Base-by-base conservation (phyloP, 2,329 filamentous ascomycete genomes). In the Penicillium frequentans region DNA sequence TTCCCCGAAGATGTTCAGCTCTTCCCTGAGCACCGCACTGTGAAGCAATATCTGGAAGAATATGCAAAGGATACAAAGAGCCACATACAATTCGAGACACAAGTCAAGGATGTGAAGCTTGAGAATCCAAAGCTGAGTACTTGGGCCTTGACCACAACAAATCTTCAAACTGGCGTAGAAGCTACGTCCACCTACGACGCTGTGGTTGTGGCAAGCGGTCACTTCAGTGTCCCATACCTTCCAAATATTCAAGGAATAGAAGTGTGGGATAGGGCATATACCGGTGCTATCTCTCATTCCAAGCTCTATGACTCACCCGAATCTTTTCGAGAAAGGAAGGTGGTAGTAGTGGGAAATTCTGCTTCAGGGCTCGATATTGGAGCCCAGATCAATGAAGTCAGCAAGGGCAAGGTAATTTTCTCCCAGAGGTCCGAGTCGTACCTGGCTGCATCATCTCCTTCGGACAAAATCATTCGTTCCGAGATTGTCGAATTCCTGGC, bases 361-460 rank as follows among this genome's bases (percentile, higher is more conserved):
- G 89, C 92, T 0, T 96, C 91, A 0, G 93, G 91, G 0, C 76
- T 91, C 16, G 93, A 98, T 68, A 91, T 98, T 65, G 88, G 88
- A 16, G 77, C 81, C 2, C 93, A 97, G 70, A 89, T 97, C 64
- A 84, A 82, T 49, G 69, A 77, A 6, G 80, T 86, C 35, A 86
- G 85, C 68, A 74, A 78, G 60, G 75, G 75, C 2, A 87, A 86
- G 11, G 74, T 95, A 1, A 75, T 93, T n/a, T 61, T 90, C 79
- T 76, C 89, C 77, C 66, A 84, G 74, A 72, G 82, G 77, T 74
- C 79, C 68, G 67, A 82, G 76, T 81, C 80, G 0, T 77, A 77
- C 54, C 62, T 82, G 27, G 68, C 73, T 9, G 68, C 75, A 14
- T 67, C 70, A 5, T 56, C 73, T 0, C 70, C 76, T 1, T 77